Evolutionary conservation across 1,284 basidiomycete genomes (phyloP).

Genomic region (Papiliotrema laurentii): DNA sequence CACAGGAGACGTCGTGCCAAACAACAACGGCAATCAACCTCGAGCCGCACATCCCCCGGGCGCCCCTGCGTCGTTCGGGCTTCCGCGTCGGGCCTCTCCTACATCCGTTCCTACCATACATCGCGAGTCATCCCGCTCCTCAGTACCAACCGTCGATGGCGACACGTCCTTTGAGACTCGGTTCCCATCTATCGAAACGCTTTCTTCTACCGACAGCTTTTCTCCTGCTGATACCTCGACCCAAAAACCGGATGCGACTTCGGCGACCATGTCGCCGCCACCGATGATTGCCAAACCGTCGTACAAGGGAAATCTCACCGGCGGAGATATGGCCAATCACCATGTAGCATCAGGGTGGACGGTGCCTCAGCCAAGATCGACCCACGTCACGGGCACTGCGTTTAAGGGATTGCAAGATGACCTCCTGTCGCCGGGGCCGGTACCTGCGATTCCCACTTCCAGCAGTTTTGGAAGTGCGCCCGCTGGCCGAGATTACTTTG

Average conservation of each 20-base stretch:
- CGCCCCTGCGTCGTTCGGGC: constrained; percentile 2
- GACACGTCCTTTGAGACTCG: constrained; percentile 39
- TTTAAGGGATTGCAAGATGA: constrained; percentile 26
- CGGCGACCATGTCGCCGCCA: constrained; percentile 20
- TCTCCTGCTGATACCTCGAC: constrained; percentile 7
- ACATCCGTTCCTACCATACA: not conserved
- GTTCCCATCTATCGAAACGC: constrained; percentile 41
- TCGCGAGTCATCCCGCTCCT: constrained; percentile 1
- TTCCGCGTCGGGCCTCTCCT: constrained; percentile 7
- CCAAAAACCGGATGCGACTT: constrained; percentile 12
- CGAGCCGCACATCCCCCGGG: too few relatives aligned
- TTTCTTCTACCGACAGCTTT: constrained; percentile 17
- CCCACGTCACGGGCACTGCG: constrained; percentile 47
- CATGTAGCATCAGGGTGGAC: constrained; percentile 5
- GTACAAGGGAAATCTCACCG: constrained; percentile 38
- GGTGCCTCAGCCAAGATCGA: constrained; percentile 37
- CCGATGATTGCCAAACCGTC: constrained; percentile 12
- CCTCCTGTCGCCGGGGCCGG: constrained; percentile 9
- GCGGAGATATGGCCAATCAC: constrained; percentile 23
- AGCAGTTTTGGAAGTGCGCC: too few relatives aligned
- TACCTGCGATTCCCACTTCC: not conserved
- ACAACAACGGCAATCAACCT: too few relatives aligned
- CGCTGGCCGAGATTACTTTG: constrained; percentile 5
- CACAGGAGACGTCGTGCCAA: not conserved
- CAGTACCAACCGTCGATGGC: constrained; percentile 10